These are phyloP conservation scores for Pyrenophora graminea DNA, from an alignment of 2,329 filamentous ascomycete species.

Conservation along the genomic window DNA sequence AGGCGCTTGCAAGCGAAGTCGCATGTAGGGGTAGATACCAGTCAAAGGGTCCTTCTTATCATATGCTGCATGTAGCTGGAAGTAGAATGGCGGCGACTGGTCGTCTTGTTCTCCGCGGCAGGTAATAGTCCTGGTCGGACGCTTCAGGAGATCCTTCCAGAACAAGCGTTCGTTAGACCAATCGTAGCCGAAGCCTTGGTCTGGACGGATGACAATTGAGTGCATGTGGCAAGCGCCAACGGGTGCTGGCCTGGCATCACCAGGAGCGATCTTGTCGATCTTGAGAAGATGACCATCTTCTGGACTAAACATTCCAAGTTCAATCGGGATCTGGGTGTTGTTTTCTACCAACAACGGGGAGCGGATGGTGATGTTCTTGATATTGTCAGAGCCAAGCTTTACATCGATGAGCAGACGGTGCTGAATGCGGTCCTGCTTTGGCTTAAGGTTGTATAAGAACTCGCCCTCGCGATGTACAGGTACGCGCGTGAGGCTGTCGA, in stretches of 20 bases:
- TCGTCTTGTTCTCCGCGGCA: conserved; percentile 86
- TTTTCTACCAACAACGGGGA: conserved; percentile 94
- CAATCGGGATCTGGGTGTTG: conserved; percentile 92
- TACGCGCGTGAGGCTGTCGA: conserved; percentile 86
- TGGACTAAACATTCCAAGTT: conserved; percentile 86
- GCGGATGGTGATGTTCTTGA: conserved; percentile 95
- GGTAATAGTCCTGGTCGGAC: conserved; percentile 82
- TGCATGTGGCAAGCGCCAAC: conserved; percentile 92
- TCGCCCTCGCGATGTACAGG: conserved; percentile 94
- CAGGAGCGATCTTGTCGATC: conserved; percentile 95
- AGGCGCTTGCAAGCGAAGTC: conserved; percentile 85
- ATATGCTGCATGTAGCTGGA: conserved; percentile 87
- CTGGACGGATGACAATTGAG: conserved; percentile 82
- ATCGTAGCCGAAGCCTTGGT: conserved; percentile 93
- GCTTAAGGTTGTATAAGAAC: conserved; percentile 83
- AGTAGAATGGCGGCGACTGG: conserved; percentile 82
- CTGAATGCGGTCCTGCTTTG: conserved; percentile 80
- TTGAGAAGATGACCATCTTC: conserved; percentile 89
- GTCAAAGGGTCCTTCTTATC: conserved; percentile 83
- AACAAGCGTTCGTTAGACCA: conserved; percentile 90
- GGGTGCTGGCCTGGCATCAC: conserved; percentile 85
- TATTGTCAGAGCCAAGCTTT: conserved; percentile 86
- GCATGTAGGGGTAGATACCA: conserved; percentile 91
- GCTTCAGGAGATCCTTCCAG: conserved; percentile 88
- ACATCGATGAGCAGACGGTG: conserved; percentile 93